Evolutionary conservation across 176 grass and related monocot genomes (phyloP).

Genomic region (Pharus latifolius): DNA sequence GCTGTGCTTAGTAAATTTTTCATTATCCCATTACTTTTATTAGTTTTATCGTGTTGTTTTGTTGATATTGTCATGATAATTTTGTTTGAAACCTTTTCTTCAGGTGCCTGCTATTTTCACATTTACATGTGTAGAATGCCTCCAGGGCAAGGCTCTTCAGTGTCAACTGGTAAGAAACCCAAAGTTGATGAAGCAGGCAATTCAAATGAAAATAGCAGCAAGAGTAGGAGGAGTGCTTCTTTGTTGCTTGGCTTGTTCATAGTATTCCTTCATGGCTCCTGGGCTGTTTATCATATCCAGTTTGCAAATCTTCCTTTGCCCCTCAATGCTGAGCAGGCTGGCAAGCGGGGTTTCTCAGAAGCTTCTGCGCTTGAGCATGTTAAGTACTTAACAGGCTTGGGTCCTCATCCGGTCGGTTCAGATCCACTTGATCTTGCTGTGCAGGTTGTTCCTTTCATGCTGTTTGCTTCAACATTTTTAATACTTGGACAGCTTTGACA

Average conservation of each 20-base stretch:
- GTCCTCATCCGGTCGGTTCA: constrained; percentile 94
- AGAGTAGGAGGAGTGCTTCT: constrained; percentile 48
- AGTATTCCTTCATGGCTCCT: constrained; percentile 71
- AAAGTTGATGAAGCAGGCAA: constrained; percentile 3
- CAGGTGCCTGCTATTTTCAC: not conserved
- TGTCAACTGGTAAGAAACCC: constrained; percentile 14
- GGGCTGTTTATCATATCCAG: constrained; percentile 68
- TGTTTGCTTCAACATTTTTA: not conserved
- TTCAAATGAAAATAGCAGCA: constrained; percentile 16
- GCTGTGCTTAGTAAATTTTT: not conserved
- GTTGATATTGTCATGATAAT: not conserved
- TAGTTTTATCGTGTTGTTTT: not conserved
- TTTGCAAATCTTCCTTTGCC: constrained; percentile 66
- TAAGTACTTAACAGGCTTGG: constrained; percentile 60
- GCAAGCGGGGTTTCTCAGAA: constrained; percentile 90
- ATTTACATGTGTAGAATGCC: constrained; percentile 25
- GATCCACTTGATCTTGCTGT: constrained; percentile 73
- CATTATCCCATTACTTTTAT: not conserved
- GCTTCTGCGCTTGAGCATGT: constrained; percentile 75
- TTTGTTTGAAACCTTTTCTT: constrained; percentile 8
- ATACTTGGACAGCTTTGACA: not conserved
- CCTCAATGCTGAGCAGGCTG: constrained; percentile 56
- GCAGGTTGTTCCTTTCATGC: constrained; percentile 40
- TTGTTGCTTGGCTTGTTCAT: constrained; percentile 65
- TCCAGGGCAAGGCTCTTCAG: constrained; percentile 21